These are phyloP conservation scores for Sporothrix pseudoabietina DNA, from an alignment of 2,329 filamentous ascomycete genomes.

Conservation along the genomic window DNA sequence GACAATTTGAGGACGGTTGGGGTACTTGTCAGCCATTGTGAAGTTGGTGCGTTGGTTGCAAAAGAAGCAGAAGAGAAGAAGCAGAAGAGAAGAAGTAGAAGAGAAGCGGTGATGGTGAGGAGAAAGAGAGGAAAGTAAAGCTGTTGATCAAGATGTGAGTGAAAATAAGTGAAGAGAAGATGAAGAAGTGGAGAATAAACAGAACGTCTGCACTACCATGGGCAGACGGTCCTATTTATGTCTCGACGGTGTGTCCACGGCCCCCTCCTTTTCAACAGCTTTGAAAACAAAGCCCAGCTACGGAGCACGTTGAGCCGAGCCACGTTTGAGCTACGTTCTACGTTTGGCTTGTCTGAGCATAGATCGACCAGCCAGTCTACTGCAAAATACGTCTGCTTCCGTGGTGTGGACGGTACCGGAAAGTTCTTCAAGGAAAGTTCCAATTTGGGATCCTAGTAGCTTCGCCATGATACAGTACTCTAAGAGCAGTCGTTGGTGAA, in stretches of 20 bases:
- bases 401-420: neutral
- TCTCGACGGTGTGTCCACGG: neutral
- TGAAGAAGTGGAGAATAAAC: neutral
- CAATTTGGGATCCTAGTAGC: no score
- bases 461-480: no score
- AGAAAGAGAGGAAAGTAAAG: neutral
- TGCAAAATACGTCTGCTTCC: neutral
- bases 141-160: neutral
- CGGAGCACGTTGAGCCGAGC: neutral
- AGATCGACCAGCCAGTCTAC: neutral
- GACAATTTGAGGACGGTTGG: conserved; percentile 15
- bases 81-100: no score
- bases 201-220: neutral
- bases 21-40: conserved; percentile 15
- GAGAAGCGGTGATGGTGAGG: neutral
- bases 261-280: neutral
- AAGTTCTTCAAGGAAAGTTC: no score
- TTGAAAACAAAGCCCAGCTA: neutral
- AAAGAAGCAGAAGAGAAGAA: neutral
- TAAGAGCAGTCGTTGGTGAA: neutral
- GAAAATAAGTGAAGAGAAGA: neutral
- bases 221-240: conserved; percentile 5
- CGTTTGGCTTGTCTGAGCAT: neutral
- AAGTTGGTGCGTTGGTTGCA: neutral
- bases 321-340: neutral